These are phyloP conservation scores for Phoenix roebelenii DNA, from an alignment of 176 grass and related monocot genomes.

Conservation along the genomic window DNA sequence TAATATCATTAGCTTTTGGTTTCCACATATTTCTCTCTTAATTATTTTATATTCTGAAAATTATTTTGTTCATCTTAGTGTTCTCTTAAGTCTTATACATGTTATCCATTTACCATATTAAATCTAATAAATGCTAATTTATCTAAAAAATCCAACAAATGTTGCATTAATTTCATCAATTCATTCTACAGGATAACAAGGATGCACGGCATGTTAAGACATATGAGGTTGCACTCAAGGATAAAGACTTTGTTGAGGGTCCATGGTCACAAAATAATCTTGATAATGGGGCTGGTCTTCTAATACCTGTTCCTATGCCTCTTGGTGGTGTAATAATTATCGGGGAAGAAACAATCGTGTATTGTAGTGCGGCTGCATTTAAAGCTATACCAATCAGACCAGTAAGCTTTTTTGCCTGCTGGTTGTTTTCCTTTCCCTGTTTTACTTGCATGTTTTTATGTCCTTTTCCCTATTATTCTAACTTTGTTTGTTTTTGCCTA, in stretches of 20 bases:
- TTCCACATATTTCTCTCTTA: too few species aligned
- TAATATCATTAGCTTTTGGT: too few species aligned
- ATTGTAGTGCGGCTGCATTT: constrained; percentile 80
- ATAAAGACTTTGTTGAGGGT: constrained; percentile 92
- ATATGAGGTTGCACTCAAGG: constrained; percentile 90
- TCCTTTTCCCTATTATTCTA: not conserved
- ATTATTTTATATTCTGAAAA: too few species aligned
- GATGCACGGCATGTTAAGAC: constrained; percentile 98
- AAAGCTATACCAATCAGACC: constrained; percentile 98
- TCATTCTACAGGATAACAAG: constrained; percentile 63
- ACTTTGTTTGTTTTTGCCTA: not conserved
- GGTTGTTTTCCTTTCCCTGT: constrained; percentile 9
- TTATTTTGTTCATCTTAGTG: too few species aligned
- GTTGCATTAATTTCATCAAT: constrained; percentile 3
- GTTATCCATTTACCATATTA: too few species aligned
- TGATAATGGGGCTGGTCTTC: constrained; percentile 80
- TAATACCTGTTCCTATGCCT: constrained; percentile 87
- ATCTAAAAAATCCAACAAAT: not conserved
- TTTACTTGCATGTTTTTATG: constrained; percentile 1
- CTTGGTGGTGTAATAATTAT: constrained; percentile 95
- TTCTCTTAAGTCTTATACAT: too few species aligned
- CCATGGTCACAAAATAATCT: constrained; percentile 97
- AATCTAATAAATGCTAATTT: too few species aligned
- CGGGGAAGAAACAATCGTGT: constrained; percentile 92
- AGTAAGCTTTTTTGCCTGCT: constrained; percentile 24